Percentiles rank a stretch among this genome's conserved stretches.
These are phyloP conservation scores for Aspergillus saccharolyticus DNA, from an alignment of 495 filamentous ascomycete species.

Conservation along the genomic window DNA sequence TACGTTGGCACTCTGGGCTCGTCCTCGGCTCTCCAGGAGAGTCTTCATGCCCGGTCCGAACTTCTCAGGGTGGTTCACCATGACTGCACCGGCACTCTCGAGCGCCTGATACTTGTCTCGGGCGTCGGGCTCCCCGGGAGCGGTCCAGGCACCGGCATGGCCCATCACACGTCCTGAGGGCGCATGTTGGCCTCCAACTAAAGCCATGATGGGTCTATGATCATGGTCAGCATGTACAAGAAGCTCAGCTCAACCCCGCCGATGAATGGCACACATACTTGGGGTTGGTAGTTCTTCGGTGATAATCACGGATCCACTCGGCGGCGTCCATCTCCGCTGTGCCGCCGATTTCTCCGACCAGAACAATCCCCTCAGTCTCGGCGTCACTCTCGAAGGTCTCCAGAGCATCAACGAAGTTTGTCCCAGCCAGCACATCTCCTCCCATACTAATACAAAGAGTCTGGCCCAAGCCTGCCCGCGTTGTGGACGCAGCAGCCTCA, in stretches of 20 bases:
- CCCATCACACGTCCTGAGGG: slow-evolving; percentile 74
- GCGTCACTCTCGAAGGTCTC: slow-evolving; percentile 67
- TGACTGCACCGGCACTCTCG: slow-evolving; percentile 63
- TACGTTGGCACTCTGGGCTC: slow-evolving; percentile 23
- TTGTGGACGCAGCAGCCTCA: slow-evolving; percentile 80
- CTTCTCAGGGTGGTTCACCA: slow-evolving; percentile 76
- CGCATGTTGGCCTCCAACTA: slow-evolving; percentile 67
- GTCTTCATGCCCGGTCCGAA: slow-evolving; percentile 70
- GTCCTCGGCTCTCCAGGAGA: slow-evolving; percentile 37
- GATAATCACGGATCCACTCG: slow-evolving; percentile 70
- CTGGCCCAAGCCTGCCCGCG: slow-evolving; percentile 76
- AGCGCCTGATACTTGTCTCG: slow-evolving; percentile 62
- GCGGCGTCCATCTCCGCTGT: slow-evolving; percentile 75
- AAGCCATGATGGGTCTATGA: slow-evolving; percentile 69
- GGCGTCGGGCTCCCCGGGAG: slow-evolving; percentile 61
- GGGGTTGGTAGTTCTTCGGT: slow-evolving; percentile 49
- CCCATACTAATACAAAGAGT: slow-evolving; percentile 85
- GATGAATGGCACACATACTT: slow-evolving; percentile 59
- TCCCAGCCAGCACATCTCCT: slow-evolving; percentile 79
- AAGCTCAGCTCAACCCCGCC: too few species aligned
- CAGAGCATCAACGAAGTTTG: slow-evolving; percentile 73
- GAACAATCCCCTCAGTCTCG: slow-evolving; percentile 73
- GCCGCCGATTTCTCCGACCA: slow-evolving; percentile 88
- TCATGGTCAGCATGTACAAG: slow-evolving; percentile 4
- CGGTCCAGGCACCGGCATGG: slow-evolving; percentile 76